Base-by-base conservation (phyloP, 2,329 filamentous ascomycete genomes). In the Tolypocladium nubicola region DNA sequence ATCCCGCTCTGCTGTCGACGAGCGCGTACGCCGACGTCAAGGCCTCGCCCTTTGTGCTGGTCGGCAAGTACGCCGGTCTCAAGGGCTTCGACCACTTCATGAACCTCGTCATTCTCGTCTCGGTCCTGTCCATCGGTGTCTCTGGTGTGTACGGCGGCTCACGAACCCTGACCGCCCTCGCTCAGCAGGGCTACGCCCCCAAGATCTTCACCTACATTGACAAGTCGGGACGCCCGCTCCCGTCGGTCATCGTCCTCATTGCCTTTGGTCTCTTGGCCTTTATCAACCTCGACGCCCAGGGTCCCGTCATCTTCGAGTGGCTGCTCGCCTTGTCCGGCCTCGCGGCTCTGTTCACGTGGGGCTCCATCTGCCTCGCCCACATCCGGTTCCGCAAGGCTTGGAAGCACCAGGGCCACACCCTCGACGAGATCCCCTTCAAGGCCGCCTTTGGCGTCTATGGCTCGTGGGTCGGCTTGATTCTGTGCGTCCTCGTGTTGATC, bases 361-460 rank as follows among this genome's bases (percentile, higher is more conserved):
- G 78, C 45, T 83, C 79, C 56, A 83, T 87, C 63, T 85, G 82
- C 67, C 66, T 84, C 19, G 78, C 81, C 3, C 84, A 87, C 66
- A 84, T 87, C 66, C 82, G 84, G 53, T 87, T 86, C 77, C 82
- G 84, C 52, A 65, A 67, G 23, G 84, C 82, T 2, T 86, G 83
- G 84, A 70, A 68, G 53, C 68, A 73, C 38, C 78, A 86, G 59
- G 84, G 84, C 43, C 83, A 81, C 69, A 78, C 75, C 13, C 68
- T 87, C 9, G 82, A 86, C 55, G 85, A 88, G 70, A 78, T 89
- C n/a, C 82, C 85, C 1, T 89, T 85, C 75, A 70, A 72, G 54
- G 81, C 84, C 14, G 73, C 79, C 57, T 77, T 79, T 56, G 87
- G 86, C 62, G 74, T 87, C 14, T 75, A 73, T 21, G 87, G 87